Conservation (phyloP, 176 grass and related monocot genomes). For the Musa schizocarpa region DNA sequence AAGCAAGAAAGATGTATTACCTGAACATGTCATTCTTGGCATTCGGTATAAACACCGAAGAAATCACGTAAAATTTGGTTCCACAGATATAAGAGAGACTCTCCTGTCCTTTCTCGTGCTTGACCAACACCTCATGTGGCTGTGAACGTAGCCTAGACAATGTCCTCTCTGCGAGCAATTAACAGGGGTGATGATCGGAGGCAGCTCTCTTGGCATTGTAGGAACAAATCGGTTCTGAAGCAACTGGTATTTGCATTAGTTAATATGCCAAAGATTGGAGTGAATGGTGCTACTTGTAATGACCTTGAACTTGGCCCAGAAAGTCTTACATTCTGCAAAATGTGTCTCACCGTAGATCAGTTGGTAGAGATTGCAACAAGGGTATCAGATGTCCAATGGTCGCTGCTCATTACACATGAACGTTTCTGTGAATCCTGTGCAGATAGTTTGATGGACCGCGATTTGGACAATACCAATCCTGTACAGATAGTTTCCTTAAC, state of each 20-base stretch:
- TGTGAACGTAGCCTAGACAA: constrained; percentile 33
- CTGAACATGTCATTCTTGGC: neutral
- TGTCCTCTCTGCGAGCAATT: constrained; percentile 33
- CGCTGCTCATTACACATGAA: constrained; percentile 78
- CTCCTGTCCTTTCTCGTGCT: constrained; percentile 29
- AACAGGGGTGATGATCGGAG: constrained; percentile 22
- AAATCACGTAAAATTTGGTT: neutral
- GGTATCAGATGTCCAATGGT: constrained; percentile 89
- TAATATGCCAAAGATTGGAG: constrained; percentile 76
- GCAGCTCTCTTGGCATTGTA: constrained; percentile 29
- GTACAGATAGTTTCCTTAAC: too few species aligned
- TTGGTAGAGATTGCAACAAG: constrained; percentile 88
- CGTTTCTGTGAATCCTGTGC: constrained; percentile 34
- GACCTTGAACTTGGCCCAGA: constrained; percentile 80
- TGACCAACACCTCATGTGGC: constrained; percentile 27
- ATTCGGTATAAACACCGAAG: neutral
- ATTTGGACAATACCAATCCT: neutral
- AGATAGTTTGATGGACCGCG: neutral
- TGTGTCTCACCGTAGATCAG: constrained; percentile 98
- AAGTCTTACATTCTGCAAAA: constrained; percentile 71
- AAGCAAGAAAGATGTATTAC: neutral
- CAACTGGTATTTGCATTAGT: constrained; percentile 34
- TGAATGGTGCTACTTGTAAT: constrained; percentile 62
- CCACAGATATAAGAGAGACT: neutral
- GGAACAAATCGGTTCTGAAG: constrained; percentile 74